A percentile compares a stretch with the other conserved stretches of the same genome.
These are phyloP conservation scores for Barnettozyma siamensis DNA, from an alignment of 805 yeast genomes.

Conservation along the genomic window DNA sequence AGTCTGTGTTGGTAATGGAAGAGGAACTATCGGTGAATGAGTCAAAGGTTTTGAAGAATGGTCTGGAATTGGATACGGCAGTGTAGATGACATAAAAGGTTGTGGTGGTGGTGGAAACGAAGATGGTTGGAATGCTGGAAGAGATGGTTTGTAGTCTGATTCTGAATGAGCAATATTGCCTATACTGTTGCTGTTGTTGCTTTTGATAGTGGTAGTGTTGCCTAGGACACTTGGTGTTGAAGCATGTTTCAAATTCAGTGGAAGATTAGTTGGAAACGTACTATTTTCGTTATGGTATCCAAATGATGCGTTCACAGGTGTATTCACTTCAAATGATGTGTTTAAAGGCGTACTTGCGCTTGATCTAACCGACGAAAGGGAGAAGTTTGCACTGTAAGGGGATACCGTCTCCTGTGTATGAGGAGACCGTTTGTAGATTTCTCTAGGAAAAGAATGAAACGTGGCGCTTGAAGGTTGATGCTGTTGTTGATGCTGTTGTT, in stretches of 20 bases:
- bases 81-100: too few species aligned
- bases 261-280: neutral
- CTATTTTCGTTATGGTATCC: neutral
- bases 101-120: too few species aligned
- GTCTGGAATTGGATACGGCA: too few species aligned
- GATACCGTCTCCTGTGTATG: constrained; percentile 7
- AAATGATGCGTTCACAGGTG: constrained; percentile 1
- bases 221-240: neutral
- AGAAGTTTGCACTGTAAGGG: constrained; percentile 18
- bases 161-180: neutral
- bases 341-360: constrained; percentile 13
- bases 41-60: neutral
- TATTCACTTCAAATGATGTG: neutral
- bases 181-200: too few species aligned
- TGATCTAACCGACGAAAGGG: constrained; percentile 8
- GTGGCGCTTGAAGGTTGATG: constrained; percentile 5
- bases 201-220: neutral
- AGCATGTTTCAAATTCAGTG: too few species aligned
- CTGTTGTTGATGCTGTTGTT: constrained; percentile 3
- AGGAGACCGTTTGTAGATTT: constrained; percentile 2
- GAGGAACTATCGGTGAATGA: constrained; percentile 1
- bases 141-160: neutral
- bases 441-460: constrained; percentile 16
- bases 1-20: too few species aligned
- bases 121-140: neutral